These are phyloP conservation scores for Haematococcus sp. DNA, from an alignment of 139 green algal species.

Conservation along the genomic window DNA sequence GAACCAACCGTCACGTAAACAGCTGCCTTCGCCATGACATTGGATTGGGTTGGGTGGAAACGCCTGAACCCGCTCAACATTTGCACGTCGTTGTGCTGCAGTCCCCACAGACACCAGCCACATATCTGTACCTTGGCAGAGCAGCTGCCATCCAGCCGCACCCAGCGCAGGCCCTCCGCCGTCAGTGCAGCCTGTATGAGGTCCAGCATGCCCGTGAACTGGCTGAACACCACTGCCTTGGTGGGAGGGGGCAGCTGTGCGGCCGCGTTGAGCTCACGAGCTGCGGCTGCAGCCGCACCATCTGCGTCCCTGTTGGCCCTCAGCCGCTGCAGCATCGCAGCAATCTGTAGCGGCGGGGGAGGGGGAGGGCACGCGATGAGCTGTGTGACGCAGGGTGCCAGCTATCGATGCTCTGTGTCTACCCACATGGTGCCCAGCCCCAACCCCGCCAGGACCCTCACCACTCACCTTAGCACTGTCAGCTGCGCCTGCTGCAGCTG, in stretches of 20 bases:
- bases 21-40: too few species aligned
- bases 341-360: conserved; percentile 30
- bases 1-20: too few species aligned
- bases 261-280: too few species aligned
- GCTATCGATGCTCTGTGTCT: too few species aligned
- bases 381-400: too few species aligned
- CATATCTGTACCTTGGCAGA: conserved; percentile 5
- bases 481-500: neutral
- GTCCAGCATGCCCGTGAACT: conserved; percentile 52
- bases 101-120: too few species aligned
- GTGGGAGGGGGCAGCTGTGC: neutral
- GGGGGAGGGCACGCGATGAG: neutral
- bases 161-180: conserved; percentile 13
- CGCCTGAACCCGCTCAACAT: too few species aligned
- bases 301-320: neutral
- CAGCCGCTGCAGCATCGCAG: conserved; percentile 42
- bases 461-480: too few species aligned
- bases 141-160: conserved; percentile 43
- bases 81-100: too few species aligned
- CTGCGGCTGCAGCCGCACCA: conserved; percentile 7
- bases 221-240: conserved; percentile 35
- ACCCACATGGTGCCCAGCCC: neutral
- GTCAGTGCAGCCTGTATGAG: conserved; percentile 23
- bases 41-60: too few species aligned
- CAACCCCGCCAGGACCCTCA: too few species aligned